phyloP scores from a whole-genome alignment of 2,329 filamentous ascomycete species.

The Emmonsiellopsis sp. region DNA sequence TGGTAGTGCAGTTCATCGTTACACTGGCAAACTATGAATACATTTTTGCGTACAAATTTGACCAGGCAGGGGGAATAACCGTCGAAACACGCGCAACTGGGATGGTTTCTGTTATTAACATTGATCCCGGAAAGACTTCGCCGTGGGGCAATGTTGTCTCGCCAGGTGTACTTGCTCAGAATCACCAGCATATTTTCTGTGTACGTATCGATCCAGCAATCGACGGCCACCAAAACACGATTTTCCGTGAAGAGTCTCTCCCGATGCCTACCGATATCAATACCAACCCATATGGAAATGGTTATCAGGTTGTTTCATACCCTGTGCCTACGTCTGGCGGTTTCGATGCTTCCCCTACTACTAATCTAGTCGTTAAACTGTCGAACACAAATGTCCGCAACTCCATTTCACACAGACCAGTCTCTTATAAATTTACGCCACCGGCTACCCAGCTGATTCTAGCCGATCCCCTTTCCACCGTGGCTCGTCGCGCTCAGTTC shows the following conservation, averaged over 20 bases:
- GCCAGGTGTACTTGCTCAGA: slow-evolving; percentile 55
- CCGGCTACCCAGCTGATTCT: slow-evolving; percentile 40
- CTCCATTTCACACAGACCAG: slow-evolving; percentile 32
- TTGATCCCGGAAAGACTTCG: slow-evolving; percentile 46
- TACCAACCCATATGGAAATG: slow-evolving; percentile 54
- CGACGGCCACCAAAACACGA: slow-evolving; percentile 45
- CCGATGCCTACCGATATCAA: slow-evolving; percentile 40
- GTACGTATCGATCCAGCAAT: slow-evolving; percentile 57
- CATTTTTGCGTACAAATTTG: slow-evolving; percentile 55
- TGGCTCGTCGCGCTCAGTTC: slow-evolving; percentile 39
- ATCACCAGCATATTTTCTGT: slow-evolving; percentile 63
- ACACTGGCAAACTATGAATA: slow-evolving; percentile 66
- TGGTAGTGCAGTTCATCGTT: slow-evolving; percentile 59
- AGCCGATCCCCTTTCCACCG: slow-evolving; percentile 34
- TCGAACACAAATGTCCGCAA: slow-evolving; percentile 37
- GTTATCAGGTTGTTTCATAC: slow-evolving; percentile 46
- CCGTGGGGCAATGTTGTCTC: slow-evolving; percentile 54
- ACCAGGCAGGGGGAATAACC: slow-evolving; percentile 52
- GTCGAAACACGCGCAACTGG: slow-evolving; percentile 58
- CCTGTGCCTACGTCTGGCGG: slow-evolving; percentile 38
- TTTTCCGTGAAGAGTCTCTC: slow-evolving; percentile 46
- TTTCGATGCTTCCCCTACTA: slow-evolving; percentile 44
- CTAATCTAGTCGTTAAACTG: slow-evolving; percentile 40
- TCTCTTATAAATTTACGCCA: slow-evolving; percentile 40
- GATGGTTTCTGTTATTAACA: slow-evolving; percentile 53